phyloP scores from a whole-genome alignment of 805 yeast genomes.

The Candida gorgasii region DNA sequence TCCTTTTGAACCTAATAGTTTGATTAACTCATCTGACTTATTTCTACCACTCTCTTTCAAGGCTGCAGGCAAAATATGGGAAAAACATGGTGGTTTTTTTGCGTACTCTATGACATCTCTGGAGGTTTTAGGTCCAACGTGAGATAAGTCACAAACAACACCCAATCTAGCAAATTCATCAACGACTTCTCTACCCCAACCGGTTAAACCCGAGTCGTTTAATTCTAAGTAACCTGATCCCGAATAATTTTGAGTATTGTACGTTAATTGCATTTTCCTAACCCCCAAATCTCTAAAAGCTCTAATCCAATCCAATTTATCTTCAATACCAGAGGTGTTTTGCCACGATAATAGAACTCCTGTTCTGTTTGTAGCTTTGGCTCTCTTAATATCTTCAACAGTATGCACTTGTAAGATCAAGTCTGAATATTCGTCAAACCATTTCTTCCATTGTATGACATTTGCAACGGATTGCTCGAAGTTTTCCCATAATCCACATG shows the following conservation, averaged over 20 bases:
- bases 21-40: conserved; percentile 15
- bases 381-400: conserved; percentile 14
- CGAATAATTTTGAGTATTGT: conserved; percentile 16
- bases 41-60: conserved; percentile 16
- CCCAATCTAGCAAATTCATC: conserved; percentile 17
- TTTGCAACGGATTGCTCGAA: conserved; percentile 13
- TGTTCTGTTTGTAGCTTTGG: conserved; percentile 13
- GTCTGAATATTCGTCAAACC: conserved; percentile 14
- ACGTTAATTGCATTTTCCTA: conserved; percentile 17
- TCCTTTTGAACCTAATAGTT: conserved; percentile 14
- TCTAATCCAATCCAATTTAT: conserved; percentile 14
- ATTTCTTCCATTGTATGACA: conserved; percentile 15
- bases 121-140: conserved; percentile 15
- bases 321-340: conserved; percentile 18
- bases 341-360: conserved; percentile 17
- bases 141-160: conserved; percentile 17
- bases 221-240: conserved; percentile 17
- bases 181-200: conserved; percentile 17
- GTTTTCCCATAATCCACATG: conserved; percentile 16
- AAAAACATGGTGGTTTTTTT: conserved; percentile 15
- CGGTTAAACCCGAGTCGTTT: conserved; percentile 16
- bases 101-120: conserved; percentile 17
- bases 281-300: conserved; percentile 17
- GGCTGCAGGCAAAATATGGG: conserved; percentile 14
- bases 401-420: conserved; percentile 14